A percentile compares a stretch with the other conserved stretches of the same genome.
These are phyloP conservation scores for Tylopilus plumbeoviolaceoides DNA, from an alignment of 768 basidiomycete species.

Conservation along the genomic window DNA sequence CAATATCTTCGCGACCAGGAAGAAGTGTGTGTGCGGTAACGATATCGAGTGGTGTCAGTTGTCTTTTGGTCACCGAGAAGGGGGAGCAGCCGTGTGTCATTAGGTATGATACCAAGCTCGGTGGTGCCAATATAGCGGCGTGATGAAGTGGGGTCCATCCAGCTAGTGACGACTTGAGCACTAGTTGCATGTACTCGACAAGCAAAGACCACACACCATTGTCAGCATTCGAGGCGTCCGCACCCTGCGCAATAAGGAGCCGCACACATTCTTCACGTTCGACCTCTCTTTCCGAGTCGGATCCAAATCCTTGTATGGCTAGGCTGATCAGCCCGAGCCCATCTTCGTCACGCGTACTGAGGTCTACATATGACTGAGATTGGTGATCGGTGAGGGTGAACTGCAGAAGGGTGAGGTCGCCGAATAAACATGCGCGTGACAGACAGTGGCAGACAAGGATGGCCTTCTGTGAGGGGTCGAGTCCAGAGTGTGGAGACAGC, in stretches of 20 bases:
- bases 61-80: conserved; percentile 68
- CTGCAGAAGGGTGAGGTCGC: conserved; percentile 66
- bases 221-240: conserved; percentile 57
- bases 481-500: conserved; percentile 63
- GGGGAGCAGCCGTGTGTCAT: conserved; percentile 91
- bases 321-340: conserved; percentile 76
- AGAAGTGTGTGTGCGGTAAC: conserved; percentile 79
- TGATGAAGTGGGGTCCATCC: conserved; percentile 97
- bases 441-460: conserved; percentile 73
- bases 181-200: neutral
- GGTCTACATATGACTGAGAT: conserved; percentile 63
- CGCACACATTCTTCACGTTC: conserved; percentile 91
- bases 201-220: conserved; percentile 43
- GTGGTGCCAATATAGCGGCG: conserved; percentile 83
- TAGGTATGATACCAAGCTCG: conserved; percentile 86
- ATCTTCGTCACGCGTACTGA: conserved; percentile 76
- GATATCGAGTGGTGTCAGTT: conserved; percentile 85
- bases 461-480: conserved; percentile 62
- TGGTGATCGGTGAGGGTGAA: conserved; percentile 67
- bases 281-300: conserved; percentile 76
- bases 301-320: conserved; percentile 77
- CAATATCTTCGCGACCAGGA: conserved; percentile 81
- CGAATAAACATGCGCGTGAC: conserved; percentile 73
- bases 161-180: conserved; percentile 42
- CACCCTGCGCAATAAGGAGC: conserved; percentile 73